These are phyloP conservation scores for Albifimbria verrucaria DNA, from an alignment of 2,329 filamentous ascomycete genomes.

Conservation along the genomic window DNA sequence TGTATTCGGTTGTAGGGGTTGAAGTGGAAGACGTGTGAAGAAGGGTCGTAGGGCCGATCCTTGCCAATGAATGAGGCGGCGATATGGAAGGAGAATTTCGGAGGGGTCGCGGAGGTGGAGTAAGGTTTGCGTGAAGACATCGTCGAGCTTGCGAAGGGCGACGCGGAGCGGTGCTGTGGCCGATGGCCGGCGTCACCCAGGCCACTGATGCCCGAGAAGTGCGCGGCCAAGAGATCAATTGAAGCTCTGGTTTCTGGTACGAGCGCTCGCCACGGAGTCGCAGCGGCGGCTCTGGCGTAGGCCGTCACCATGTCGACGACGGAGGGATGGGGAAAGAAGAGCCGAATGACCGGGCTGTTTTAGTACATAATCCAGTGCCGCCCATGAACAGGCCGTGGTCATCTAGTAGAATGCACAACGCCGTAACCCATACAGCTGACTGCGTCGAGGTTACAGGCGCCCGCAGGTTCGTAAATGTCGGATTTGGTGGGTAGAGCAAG, in stretches of 20 bases:
- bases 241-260: neutral
- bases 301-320: conserved; percentile 12
- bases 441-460: too few relatives aligned
- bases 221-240: neutral
- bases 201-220: neutral
- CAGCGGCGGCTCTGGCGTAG: conserved; percentile 13
- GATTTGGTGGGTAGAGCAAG: too few relatives aligned
- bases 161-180: neutral
- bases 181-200: neutral
- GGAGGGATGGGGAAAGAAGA: neutral
- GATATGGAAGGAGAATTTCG: conserved; percentile 62
- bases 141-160: neutral
- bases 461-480: too few relatives aligned
- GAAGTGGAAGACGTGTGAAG: conserved; percentile 70
- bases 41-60: conserved; percentile 62
- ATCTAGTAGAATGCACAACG: neutral
- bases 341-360: neutral
- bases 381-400: neutral
- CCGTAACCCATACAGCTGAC: too few relatives aligned
- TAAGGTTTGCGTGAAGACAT: conserved; percentile 1
- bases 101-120: conserved; percentile 17
- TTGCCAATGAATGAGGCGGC: conserved; percentile 76
- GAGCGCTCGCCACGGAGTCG: conserved; percentile 12
- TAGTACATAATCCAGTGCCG: neutral
- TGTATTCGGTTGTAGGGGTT: conserved; percentile 60